A percentile compares a stretch with the other conserved stretches of the same genome.
Evolutionary conservation across 2,329 filamentous ascomycete species (phyloP).

Genomic region (Ophiosphaerella korrae): DNA sequence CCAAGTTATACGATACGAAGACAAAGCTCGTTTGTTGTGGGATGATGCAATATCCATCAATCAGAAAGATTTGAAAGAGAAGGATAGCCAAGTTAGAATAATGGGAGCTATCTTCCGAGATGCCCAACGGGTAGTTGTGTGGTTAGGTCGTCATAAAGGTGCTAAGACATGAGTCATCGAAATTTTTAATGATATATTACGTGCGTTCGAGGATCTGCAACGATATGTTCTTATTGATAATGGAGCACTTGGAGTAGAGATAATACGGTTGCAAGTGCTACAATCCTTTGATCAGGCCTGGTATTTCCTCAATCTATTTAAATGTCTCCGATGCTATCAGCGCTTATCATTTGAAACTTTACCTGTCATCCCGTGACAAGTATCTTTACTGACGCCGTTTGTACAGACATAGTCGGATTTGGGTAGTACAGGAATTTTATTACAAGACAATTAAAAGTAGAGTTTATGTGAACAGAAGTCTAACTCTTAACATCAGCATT

Average conservation of each 20-base stretch:
- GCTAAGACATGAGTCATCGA: not conserved
- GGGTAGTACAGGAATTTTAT: not conserved
- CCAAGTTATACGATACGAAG: conserved; percentile 1
- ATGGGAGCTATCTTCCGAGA: conserved; percentile 18
- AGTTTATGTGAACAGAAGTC: too few relatives aligned
- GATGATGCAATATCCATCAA: conserved; percentile 1
- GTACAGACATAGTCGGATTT: not conserved
- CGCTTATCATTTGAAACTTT: not conserved
- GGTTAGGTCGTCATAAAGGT: conserved; percentile 13
- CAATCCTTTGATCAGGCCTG: not conserved
- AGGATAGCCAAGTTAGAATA: conserved; percentile 16
- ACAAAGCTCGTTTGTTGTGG: conserved; percentile 5
- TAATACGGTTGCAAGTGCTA: not conserved
- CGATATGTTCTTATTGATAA: too few relatives aligned
- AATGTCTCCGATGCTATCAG: too few relatives aligned
- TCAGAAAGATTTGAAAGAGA: conserved; percentile 12
- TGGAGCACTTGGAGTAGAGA: not conserved
- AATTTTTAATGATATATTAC: not conserved
- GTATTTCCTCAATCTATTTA: not conserved
- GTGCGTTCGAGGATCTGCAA: not conserved
- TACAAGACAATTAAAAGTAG: too few relatives aligned
- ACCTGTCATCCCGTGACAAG: not conserved
- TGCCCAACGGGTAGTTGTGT: conserved; percentile 16
- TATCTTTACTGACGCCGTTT: too few relatives aligned
- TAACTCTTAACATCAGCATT: too few relatives aligned